Base-by-base conservation (phyloP, 805 yeast genomes). In the Barnettozyma vustinii region DNA sequence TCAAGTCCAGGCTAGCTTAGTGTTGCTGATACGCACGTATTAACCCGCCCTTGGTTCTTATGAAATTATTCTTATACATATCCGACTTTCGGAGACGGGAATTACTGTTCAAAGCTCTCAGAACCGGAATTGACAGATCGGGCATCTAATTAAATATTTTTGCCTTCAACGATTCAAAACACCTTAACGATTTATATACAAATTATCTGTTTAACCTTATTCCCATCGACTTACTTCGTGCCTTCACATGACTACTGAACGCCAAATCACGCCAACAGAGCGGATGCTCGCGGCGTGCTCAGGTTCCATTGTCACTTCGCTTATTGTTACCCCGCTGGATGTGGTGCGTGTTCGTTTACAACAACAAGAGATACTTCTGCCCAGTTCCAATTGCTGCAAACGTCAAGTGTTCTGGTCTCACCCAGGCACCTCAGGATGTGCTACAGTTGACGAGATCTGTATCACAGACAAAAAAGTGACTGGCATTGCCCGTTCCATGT, bases 251-350 rank as follows among this genome's bases (percentile, higher is more conserved):
- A 18, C 18, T 33, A 26, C n/a, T 20, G 49, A 37, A 45, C 44
- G 37, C 12, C 72, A 70, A 16, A 76, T 79, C 50, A 69, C 82
- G 6, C 56, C 79, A 23, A 55, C 68, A 4, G 88, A 87, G 58
- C 65, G 90, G 44, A 84, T 87, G 91, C 64, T 83, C 32, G 83
- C 91, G 57, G 94, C 95, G 0, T 81, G 89, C 56, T 72, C 80
- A 42, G 95, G 95, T 0, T 83, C 92, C 0, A 58, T 87, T 7
- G 57, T 86, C 19, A 87, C 92, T 2, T 84, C 92, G 0, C 56
- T 84, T 35, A 81, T 83, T 37, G 81, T 87, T 32, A 87, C 94
- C 1, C 95, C 95, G 1, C 79, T 87, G 65, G 95, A 87, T 64
- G 94, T 87, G 37, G 84, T 87, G 0, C 69, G 92, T 52, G 81